A percentile compares a stretch with the other conserved stretches of the same genome.
These are phyloP conservation scores for Fraxinus americana DNA, from an alignment of 257 asterid species.

Conservation along the genomic window DNA sequence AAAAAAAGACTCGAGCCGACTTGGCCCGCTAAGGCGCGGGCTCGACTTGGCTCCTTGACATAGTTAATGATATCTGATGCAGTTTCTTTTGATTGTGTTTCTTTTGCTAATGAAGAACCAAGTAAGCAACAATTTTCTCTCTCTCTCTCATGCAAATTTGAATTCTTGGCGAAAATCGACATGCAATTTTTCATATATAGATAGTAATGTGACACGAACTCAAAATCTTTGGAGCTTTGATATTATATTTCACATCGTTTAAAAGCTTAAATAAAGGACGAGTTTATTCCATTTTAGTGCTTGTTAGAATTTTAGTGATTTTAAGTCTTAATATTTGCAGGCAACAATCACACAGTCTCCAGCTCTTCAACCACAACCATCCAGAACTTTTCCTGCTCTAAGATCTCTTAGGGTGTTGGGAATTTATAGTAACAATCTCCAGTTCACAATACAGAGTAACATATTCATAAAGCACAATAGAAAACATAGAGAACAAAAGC, in stretches of 20 bases:
- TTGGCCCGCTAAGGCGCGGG: no score
- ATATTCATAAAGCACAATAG: no score
- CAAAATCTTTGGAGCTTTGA: background rate
- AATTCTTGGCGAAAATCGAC: no score
- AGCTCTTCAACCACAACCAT: constrained; percentile 31
- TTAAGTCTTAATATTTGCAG: background rate
- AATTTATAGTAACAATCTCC: no score
- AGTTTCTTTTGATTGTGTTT: constrained; percentile 20
- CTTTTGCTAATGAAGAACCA: constrained; percentile 18
- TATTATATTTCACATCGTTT: background rate
- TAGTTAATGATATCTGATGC: no score
- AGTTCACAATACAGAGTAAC: no score
- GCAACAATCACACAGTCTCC: constrained; percentile 24
- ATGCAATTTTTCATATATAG: no score
- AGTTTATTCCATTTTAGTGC: background rate
- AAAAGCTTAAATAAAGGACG: background rate
- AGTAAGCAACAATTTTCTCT: constrained; percentile 15
- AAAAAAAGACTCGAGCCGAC: no score
- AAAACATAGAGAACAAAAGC: no score
- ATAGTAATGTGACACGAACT: background rate
- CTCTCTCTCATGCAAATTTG: background rate
- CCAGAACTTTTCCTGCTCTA: constrained; percentile 25
- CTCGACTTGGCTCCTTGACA: no score
- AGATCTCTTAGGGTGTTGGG: background rate
- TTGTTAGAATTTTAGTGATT: no score